Evolutionary conservation across 2,329 filamentous ascomycete species (phyloP), one percentile per base, ranked within the genome.

Genomic region (Coniella vitis): DNA sequence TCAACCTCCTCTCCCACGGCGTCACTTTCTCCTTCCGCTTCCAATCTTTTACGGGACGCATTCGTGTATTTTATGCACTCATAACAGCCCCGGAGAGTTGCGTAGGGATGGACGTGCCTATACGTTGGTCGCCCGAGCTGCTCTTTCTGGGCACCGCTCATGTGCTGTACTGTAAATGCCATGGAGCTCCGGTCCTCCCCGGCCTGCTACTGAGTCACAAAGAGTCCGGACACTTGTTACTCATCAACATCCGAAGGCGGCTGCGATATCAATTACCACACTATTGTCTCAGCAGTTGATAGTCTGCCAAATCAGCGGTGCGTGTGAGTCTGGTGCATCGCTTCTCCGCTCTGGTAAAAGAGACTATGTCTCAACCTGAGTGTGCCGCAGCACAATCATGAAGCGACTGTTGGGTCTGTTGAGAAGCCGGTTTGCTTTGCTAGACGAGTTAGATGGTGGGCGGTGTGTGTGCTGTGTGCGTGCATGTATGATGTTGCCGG

Each of bases 101-200:
- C 38, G 44, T n/a, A n/a, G n/a, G n/a, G n/a, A n/a, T n/a, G n/a
- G n/a, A n/a, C n/a, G n/a, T n/a, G n/a, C n/a, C n/a, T n/a, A n/a
- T n/a, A n/a, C n/a, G n/a, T 29, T 29, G 5, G 25, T 5, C 25
- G 45, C 45, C 45, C 37, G 45, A 40, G 29, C 45, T 47, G 35
- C 45, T 47, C 19, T 37, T 47, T 47, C 22, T 29, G 45, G 37
- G 25, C 5, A 29, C 5, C 25, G 25, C 25, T 29, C 25, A 10
- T 10, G 5, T 29, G 10, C 25, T 29, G 25, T 29, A 29, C 25
- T 10, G 10, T 5, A 5, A 10, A 5, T 29, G 25, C 25, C 10
- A 5, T 29, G n/a, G n/a, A n/a, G n/a, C n/a, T n/a, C n/a, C n/a
- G n/a, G n/a, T n/a, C n/a, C n/a, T n/a, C n/a, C n/a, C n/a, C n/a